A percentile compares a stretch with the other conserved stretches of the same genome.
Evolutionary conservation across 1,284 basidiomycete genomes (phyloP).

Genomic region (Hemileccinum hortonii): DNA sequence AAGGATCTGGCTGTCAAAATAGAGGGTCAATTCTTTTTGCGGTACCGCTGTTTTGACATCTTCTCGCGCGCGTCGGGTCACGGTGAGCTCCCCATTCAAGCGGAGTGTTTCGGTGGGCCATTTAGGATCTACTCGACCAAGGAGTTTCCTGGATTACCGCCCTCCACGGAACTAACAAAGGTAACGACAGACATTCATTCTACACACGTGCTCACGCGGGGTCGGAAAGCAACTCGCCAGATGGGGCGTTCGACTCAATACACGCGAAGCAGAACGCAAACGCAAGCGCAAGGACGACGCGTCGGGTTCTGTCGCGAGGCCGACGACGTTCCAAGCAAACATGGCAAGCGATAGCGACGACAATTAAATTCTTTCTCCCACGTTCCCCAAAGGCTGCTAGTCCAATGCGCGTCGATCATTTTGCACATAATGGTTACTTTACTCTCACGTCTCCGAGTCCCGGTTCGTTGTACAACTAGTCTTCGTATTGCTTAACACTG

Average conservation of each 20-base stretch:
- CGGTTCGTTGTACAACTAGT: constrained; percentile 18
- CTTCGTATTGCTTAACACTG: constrained; percentile 4
- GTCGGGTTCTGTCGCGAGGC: constrained; percentile 8
- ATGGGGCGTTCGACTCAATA: constrained; percentile 69
- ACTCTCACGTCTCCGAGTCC: constrained; percentile 7
- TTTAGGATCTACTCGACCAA: constrained; percentile 79
- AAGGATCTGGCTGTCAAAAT: constrained; percentile 58
- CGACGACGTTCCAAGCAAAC: constrained; percentile 1
- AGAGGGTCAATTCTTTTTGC: constrained; percentile 64
- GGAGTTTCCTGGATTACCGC: constrained; percentile 71
- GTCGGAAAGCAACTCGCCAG: constrained; percentile 56
- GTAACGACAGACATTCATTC: constrained; percentile 33
- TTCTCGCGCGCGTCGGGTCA: constrained; percentile 42
- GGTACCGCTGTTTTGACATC: constrained; percentile 68
- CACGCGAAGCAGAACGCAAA: constrained; percentile 66
- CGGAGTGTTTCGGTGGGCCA: constrained; percentile 65
- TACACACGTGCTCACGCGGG: constrained; percentile 2
- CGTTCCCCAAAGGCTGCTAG: background rate
- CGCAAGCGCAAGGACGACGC: constrained; percentile 48
- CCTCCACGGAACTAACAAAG: constrained; percentile 75
- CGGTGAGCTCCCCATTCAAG: constrained; percentile 52
- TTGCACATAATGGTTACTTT: constrained; percentile 7
- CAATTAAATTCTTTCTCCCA: constrained; percentile 11
- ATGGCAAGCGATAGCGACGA: constrained; percentile 30
- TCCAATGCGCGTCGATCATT: background rate